Conservation (phyloP, 2,329 filamentous ascomycete genomes). For the Trichoderma harzianum region DNA sequence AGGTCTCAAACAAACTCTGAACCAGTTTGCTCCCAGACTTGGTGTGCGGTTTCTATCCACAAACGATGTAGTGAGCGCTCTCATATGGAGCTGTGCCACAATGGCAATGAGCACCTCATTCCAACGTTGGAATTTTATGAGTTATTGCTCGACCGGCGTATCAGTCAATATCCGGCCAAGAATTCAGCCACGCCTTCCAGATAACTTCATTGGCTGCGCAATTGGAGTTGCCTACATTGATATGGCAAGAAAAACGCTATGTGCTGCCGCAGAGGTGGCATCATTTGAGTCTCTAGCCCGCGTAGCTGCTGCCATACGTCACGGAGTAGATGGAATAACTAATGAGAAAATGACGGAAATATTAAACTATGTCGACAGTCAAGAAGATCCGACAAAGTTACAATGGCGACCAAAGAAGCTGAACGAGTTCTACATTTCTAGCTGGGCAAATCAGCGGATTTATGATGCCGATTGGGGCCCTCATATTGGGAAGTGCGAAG, state of each 20-base stretch:
- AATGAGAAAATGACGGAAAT: not conserved
- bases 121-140: not conserved
- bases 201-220: not conserved
- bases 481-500: not conserved
- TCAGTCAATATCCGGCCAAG: not conserved
- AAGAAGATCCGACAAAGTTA: not conserved
- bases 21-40: not conserved
- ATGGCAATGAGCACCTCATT: not conserved
- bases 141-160: not conserved
- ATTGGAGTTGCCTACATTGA: not conserved
- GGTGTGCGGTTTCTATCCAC: not conserved
- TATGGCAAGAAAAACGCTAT: not conserved
- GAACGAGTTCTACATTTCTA: not conserved
- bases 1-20: not conserved
- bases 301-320: not conserved
- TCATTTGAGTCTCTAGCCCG: not conserved
- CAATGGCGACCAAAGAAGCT: not conserved
- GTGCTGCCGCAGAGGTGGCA: not conserved
- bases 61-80: not conserved
- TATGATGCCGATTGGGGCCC: not conserved
- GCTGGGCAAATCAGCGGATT: not conserved
- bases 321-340: not conserved
- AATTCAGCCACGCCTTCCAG: not conserved
- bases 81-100: not conserved
- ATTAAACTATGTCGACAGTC: not conserved